Percentiles rank a stretch among this genome's conserved stretches.
Evolutionary conservation across 768 basidiomycete genomes (phyloP).

Genomic region (Leccinellum luteum): DNA sequence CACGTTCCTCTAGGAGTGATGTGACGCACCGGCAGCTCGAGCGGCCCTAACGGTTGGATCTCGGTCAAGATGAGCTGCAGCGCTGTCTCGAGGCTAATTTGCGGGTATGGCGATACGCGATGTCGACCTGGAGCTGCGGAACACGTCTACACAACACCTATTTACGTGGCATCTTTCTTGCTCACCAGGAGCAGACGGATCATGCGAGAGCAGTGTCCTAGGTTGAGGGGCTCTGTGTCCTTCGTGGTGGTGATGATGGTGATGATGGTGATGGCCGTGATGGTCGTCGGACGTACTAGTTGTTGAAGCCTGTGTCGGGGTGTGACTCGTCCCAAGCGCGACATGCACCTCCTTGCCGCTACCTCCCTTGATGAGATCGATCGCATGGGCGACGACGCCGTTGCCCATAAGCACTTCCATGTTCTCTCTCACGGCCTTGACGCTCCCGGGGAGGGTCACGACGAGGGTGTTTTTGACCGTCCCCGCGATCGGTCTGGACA

Average conservation of each 20-base stretch:
- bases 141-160: neutral
- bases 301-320: conserved; percentile 11
- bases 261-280: conserved; percentile 24
- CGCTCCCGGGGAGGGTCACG: conserved; percentile 80
- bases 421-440: conserved; percentile 82
- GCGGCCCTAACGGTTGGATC: conserved; percentile 39
- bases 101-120: conserved; percentile 73
- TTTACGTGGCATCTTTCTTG: neutral
- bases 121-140: conserved; percentile 63
- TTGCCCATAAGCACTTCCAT: conserved; percentile 56
- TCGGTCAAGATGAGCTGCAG: conserved; percentile 52
- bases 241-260: conserved; percentile 40
- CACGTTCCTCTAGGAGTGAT: neutral
- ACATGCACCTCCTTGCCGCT: conserved; percentile 59
- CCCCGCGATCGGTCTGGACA: conserved; percentile 83
- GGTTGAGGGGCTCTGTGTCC: conserved; percentile 51
- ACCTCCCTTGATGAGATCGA: conserved; percentile 71
- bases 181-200: conserved; percentile 64
- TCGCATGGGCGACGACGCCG: conserved; percentile 64
- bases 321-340: conserved; percentile 38
- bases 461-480: conserved; percentile 64
- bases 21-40: conserved; percentile 43
- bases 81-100: conserved; percentile 66
- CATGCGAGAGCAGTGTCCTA: conserved; percentile 59
- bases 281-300: conserved; percentile 14